These are phyloP conservation scores for Gossypium turneri DNA, from an alignment of 345 rosid species.

Conservation along the genomic window DNA sequence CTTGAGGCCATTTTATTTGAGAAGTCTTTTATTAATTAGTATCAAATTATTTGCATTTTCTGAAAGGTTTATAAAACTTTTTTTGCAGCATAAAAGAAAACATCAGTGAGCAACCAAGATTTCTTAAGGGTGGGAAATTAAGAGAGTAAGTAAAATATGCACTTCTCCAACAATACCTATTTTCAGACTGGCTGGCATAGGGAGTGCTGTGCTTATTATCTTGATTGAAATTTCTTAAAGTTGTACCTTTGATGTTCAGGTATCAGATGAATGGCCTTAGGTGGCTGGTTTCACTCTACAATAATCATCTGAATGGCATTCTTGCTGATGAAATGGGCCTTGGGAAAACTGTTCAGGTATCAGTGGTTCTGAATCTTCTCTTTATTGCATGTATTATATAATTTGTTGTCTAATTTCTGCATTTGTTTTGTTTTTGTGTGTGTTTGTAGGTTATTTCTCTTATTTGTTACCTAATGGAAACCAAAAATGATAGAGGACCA, in stretches of 20 bases:
- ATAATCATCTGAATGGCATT: slow-evolving; percentile 86
- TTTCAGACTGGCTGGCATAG: neutral
- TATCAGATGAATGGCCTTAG: slow-evolving; percentile 93
- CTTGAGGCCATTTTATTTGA: neutral
- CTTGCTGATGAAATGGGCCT: slow-evolving; percentile 99
- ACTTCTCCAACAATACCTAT: neutral
- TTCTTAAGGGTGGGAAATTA: slow-evolving; percentile 73
- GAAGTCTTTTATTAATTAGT: neutral
- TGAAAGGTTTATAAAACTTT: neutral
- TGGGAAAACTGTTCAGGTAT: slow-evolving; percentile 94
- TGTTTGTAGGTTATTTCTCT: slow-evolving; percentile 62
- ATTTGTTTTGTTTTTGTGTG: slow-evolving; percentile 15
- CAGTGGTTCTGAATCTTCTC: slow-evolving; percentile 4
- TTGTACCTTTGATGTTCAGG: slow-evolving; percentile 39
- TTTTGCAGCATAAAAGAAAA: slow-evolving; percentile 78
- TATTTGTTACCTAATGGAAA: slow-evolving; percentile 88
- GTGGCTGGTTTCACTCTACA: slow-evolving; percentile 87
- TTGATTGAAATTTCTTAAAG: slow-evolving; percentile 15
- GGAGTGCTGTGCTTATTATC: neutral
- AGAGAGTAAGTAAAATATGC: slow-evolving; percentile 67
- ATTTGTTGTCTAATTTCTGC: slow-evolving; percentile 9
- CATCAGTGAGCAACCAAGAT: slow-evolving; percentile 73
- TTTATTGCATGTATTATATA: slow-evolving; percentile 2
- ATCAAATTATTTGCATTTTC: neutral
- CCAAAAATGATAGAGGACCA: slow-evolving; percentile 87